Base-by-base conservation (phyloP, 257 asterid species). In the Euphrasia confusa region DNA sequence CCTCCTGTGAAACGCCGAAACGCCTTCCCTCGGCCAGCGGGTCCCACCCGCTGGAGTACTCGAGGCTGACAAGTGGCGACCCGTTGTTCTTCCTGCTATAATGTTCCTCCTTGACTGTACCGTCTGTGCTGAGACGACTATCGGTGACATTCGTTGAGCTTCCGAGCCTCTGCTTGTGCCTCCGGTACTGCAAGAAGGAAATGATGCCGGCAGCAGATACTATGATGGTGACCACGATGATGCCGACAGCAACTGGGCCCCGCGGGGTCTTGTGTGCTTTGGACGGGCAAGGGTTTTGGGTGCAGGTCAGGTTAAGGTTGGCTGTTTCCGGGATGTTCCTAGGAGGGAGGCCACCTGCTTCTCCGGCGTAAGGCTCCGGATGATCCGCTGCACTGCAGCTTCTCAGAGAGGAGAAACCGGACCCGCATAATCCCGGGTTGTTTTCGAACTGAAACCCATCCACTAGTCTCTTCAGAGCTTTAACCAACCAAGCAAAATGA, bases 21-120 rank as follows among this genome's bases (percentile, higher is more conserved):
- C 87, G 75, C 10, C 90, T 84, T 15, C 79, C 97, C 75, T 91
- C 98, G 1, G 93, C 92, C 50, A 88, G 63, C 2, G 95, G 97
- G 69, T 91, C 98, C 98, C 98, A 91, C 7, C 97, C 97, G 2
- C 67, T 84, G 1, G 98, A 75, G 74, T 91, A 91, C 63, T 91
- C 98, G 4, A 91, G 92, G 76, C 93, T 91, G 52, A 82, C 82
- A 2, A 91, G 87, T 0, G 98, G 98, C 32, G 98, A 91, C 52
- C 98, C 95, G 47, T 78, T 37, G 2, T 37, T 86, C 64, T 88
- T 86, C 68, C 79, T 71, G 24, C 79, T 71, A 18, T 78, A 65
- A 4, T 50, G 10, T 7, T 56, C 70, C 27, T 83, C 81, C 71
- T 78, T 82, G 45, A 76, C 68, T 5, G 68, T 77, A 56, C 71